Conservation (phyloP, 2,329 filamentous ascomycete species). For the Phialocephala sp. region DNA sequence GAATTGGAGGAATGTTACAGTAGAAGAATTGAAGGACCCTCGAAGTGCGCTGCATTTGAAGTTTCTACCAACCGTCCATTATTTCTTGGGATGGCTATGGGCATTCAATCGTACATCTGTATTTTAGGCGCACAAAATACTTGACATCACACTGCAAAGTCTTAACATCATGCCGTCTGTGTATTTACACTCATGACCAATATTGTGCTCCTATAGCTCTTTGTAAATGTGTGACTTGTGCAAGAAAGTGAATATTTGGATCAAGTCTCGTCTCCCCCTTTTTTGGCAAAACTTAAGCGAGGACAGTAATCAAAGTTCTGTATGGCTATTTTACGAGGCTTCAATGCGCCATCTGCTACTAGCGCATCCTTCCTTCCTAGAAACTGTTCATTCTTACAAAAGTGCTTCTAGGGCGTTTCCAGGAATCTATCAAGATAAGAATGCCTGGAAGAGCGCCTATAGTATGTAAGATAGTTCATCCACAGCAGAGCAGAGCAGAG, state of each 20-base stretch:
- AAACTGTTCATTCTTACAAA: too few species aligned
- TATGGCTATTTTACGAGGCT: too few species aligned
- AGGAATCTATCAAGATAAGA: too few species aligned
- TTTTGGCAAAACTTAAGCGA: too few species aligned
- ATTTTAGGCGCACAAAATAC: slow-evolving; percentile 39
- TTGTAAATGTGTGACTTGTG: background rate
- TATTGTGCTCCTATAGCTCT: background rate
- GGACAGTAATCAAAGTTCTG: too few species aligned
- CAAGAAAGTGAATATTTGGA: background rate
- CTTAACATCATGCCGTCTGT: background rate
- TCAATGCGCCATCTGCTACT: too few species aligned
- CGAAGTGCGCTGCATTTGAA: slow-evolving; percentile 22
- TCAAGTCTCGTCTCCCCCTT: too few species aligned
- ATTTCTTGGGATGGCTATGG: slow-evolving; percentile 20
- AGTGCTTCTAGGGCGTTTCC: too few species aligned
- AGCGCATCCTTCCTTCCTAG: too few species aligned
- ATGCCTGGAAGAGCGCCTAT: too few species aligned
- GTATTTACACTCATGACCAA: background rate
- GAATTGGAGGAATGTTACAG: slow-evolving; percentile 17
- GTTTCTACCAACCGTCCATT: slow-evolving; percentile 23
- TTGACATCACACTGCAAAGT: slow-evolving; percentile 2
- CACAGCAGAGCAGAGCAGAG: too few species aligned
- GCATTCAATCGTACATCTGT: slow-evolving; percentile 31
- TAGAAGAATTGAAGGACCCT: slow-evolving; percentile 25
- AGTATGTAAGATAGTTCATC: too few species aligned